Evolutionary conservation across 2,329 filamentous ascomycete species (phyloP).

Genomic region (Lachnellula arida): DNA sequence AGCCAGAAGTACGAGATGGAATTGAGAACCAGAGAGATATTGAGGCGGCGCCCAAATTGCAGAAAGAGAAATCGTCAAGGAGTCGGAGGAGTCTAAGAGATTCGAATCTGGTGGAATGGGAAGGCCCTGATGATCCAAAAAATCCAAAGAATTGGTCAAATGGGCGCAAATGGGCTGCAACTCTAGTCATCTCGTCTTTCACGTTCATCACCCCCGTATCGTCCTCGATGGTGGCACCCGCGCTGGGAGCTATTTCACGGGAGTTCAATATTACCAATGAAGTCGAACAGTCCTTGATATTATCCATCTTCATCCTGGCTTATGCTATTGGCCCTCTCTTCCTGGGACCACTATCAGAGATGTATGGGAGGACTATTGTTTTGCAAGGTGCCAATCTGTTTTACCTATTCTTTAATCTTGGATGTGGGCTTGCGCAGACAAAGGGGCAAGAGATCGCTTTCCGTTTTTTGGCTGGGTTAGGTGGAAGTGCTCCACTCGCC

Average conservation of each 20-base stretch:
- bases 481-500: conserved; percentile 40
- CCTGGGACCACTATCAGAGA: conserved; percentile 56
- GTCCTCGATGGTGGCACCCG: conserved; percentile 48
- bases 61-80: conserved; percentile 4
- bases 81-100: conserved; percentile 4
- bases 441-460: conserved; percentile 39
- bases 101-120: conserved; percentile 15
- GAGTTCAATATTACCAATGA: conserved; percentile 47
- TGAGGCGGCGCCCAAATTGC: conserved; percentile 6
- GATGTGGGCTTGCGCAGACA: conserved; percentile 41
- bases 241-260: conserved; percentile 43
- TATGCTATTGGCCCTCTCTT: conserved; percentile 43
- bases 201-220: conserved; percentile 48
- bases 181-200: conserved; percentile 41
- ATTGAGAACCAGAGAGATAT: conserved; percentile 10
- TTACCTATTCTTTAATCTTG: conserved; percentile 49
- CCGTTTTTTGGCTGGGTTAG: conserved; percentile 44
- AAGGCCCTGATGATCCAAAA: conserved; percentile 15
- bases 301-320: conserved; percentile 40
- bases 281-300: conserved; percentile 44
- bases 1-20: conserved; percentile 8
- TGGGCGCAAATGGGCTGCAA: conserved; percentile 42
- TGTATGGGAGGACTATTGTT: conserved; percentile 40
- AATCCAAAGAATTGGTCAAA: conserved; percentile 12
- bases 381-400: conserved; percentile 42